Base-by-base conservation (phyloP, 2,329 filamentous ascomycete genomes). In the Talaromyces sp. region DNA sequence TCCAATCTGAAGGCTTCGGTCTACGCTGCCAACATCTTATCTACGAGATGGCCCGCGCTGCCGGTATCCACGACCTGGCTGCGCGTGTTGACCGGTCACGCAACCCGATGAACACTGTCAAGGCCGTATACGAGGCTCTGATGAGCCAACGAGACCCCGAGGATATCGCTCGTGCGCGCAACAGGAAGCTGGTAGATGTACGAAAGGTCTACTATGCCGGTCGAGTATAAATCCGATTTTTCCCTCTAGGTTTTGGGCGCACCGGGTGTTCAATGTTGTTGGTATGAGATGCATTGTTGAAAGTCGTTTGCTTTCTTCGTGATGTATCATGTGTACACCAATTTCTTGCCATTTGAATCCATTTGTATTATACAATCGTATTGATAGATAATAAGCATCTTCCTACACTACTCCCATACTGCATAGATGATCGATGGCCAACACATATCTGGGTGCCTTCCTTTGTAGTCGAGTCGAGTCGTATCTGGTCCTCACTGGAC, bases 41-140 rank as follows among this genome's bases (percentile, higher is more conserved):
- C 74, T 97, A 92, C 77, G 93, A 99, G 76, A 92, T 99, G 81
- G 92, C 90, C 72, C 89, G 91, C 65, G 87, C 88, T 54, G 89
- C 87, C 46, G 94, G 94, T 65, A 91, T 99, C 70, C 83, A 88
- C 65, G 94, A 99, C 74, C 84, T 99, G 35, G 85, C 92, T 17
- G 92, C 91, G 54, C 84, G 85, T 66, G 92, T 96, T 64, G 87
- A 88, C 41, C 88, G 93, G 52, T 91, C 91, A 64, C 86, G 92
- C 70, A 97, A 96, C 81, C 91, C 92, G 67, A 96, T 97, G 92
- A 99, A 99, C 81, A 91, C 92, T 19, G 89, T 96, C 78, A 97
- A 97, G 80, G 94, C 94, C 14, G 85, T 91, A 46, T 90, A 90
- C 76, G 76, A 93, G 74, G 93, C 92, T 5, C 81, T 99, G 64